phyloP scores from a whole-genome alignment of 768 basidiomycete genomes.

The Inosperma sp. region DNA sequence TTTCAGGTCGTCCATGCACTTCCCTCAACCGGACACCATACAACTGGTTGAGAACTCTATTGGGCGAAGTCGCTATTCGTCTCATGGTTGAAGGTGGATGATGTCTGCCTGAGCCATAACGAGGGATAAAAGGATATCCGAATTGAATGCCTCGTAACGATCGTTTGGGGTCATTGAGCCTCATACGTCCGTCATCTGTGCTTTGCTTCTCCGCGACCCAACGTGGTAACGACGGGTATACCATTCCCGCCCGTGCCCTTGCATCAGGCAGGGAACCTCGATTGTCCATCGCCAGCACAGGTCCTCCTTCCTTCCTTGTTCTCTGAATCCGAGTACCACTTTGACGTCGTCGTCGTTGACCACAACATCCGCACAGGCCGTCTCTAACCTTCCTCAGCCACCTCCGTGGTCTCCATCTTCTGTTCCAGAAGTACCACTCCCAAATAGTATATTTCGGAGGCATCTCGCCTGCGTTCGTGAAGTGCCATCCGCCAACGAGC shows the following conservation, averaged over 20 bases:
- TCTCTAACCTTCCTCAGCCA: constrained; percentile 9
- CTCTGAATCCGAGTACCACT: constrained; percentile 13
- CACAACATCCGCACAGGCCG: constrained; percentile 28
- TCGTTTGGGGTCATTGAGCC: constrained; percentile 42
- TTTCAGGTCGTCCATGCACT: constrained; percentile 42
- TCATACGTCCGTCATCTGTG: constrained; percentile 39
- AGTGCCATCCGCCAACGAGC: constrained; percentile 74
- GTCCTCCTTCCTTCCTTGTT: constrained; percentile 19
- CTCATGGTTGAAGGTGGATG: constrained; percentile 6
- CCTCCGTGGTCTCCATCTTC: constrained; percentile 21
- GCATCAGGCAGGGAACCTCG: constrained; percentile 13
- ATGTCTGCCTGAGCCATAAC: constrained; percentile 20
- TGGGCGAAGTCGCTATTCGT: constrained; percentile 36
- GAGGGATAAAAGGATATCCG: constrained; percentile 59
- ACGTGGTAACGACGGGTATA: constrained; percentile 34
- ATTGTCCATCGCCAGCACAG: too few relatives aligned
- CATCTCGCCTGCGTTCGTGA: constrained; percentile 44
- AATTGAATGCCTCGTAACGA: constrained; percentile 44
- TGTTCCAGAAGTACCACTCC: constrained; percentile 47
- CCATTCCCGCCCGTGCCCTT: constrained; percentile 23
- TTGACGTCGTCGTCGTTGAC: too few relatives aligned
- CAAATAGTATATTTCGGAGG: constrained; percentile 41
- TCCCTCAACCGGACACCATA: constrained; percentile 42
- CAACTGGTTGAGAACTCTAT: constrained; percentile 39
- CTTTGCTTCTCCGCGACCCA: constrained; percentile 43